Evolutionary conservation across 1,284 basidiomycete genomes (phyloP).

Genomic region (Ceratobasidium sp.): DNA sequence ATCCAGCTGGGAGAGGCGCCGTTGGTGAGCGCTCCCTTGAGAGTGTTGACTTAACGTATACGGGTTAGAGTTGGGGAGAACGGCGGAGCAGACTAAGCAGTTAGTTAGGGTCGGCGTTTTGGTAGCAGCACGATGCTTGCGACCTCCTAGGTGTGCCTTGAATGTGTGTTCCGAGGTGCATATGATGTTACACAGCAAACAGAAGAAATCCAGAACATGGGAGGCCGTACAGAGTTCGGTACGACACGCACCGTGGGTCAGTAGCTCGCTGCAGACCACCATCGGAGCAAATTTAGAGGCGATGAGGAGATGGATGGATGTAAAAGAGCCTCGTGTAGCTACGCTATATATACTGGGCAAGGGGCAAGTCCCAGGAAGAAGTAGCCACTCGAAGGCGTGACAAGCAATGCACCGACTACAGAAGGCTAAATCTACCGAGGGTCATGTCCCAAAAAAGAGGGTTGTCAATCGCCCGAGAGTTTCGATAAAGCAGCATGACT

Average conservation of each 20-base stretch:
- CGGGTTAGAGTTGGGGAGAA: slow-evolving; percentile 49
- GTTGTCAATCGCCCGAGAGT: no score
- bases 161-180: slow-evolving; percentile 47
- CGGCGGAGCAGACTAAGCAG: slow-evolving; percentile 47
- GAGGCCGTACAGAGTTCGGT: slow-evolving; percentile 40
- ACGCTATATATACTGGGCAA: not conserved
- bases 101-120: slow-evolving; percentile 35
- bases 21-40: slow-evolving; percentile 50
- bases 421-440: not conserved
- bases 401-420: not conserved
- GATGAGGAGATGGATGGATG: not conserved
- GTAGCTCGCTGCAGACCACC: slow-evolving; percentile 37
- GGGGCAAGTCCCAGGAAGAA: not conserved
- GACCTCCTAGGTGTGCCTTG: slow-evolving; percentile 48
- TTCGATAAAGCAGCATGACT: no score
- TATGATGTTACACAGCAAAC: slow-evolving; percentile 53
- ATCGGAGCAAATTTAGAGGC: not conserved
- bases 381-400: not conserved
- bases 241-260: slow-evolving; percentile 48
- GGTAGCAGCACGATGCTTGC: slow-evolving; percentile 43
- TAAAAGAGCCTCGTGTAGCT: not conserved
- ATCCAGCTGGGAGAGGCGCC: slow-evolving; percentile 42
- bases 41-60: slow-evolving; percentile 47
- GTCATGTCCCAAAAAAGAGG: no score
- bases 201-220: slow-evolving; percentile 46